Base-by-base conservation (phyloP, 2,329 filamentous ascomycete genomes). In the Sporothrix globosa region DNA sequence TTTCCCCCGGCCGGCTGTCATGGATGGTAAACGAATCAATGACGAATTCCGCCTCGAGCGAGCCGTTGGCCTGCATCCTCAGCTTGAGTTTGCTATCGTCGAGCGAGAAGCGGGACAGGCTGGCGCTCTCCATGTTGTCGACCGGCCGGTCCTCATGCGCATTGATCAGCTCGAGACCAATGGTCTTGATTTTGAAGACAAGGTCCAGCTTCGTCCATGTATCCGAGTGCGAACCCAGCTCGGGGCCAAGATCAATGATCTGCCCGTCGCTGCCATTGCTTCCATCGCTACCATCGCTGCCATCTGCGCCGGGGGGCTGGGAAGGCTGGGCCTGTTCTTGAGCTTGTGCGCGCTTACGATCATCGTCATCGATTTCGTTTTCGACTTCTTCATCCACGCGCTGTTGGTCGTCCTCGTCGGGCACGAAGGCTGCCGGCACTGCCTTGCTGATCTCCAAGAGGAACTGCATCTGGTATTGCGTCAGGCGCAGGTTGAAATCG, bases 1-100 rank as follows among this genome's bases (percentile, higher is more conserved):
- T 92, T 75, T 97, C 94, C 69, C 88, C 87, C 4, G 89, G 90
- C n/a, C 96, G 90, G 73, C 91, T 97, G 78, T 99, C 96, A 70
- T 92, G 88, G 74, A 98, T 97, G 0, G 93, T 97, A 79, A 99
- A 97, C 0, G 95, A 96, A 72, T 96, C 91, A 19, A 99, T 93
- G 48, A 97, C 85, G 7, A 99, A 87, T 78, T 99, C 96, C 2
- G 94, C 93, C 78, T 99, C 96, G 53, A 99, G 81, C 0, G 94
- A 94, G 7, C 91, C 90, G 78, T 99, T 95, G 24, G 92, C 96
- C 75, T 97, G 87, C 90, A 98, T 96, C 34, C 93, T 89, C 10
- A 97, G 86, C 83, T 98, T 99, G 73, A 97, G 84, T 75, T 90
- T 92, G 7, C 94, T 98, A 73, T 97, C 90, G 76, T 99, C 96